Base-by-base conservation (phyloP, 2,329 filamentous ascomycete genomes). In the Pseudocercospora vitis region DNA sequence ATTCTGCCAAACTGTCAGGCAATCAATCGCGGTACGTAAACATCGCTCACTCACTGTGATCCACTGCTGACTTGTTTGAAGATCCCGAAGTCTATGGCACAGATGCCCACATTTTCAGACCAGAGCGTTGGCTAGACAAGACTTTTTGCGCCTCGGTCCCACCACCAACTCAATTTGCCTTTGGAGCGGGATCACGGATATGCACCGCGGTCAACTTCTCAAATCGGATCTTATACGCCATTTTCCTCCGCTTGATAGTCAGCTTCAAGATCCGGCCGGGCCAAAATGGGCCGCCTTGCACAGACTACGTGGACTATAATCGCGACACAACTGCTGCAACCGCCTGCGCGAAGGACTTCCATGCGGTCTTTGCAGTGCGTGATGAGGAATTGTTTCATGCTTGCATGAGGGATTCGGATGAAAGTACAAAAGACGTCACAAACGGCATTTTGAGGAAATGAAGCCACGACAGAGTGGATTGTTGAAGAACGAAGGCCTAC, bases 101-200 rank as follows among this genome's bases (percentile, higher is more conserved):
- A 1, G 55, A 60, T 37, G 59, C 59, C 2, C 33, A 51, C 2
- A 11, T 28, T 6, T 60, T 57, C 26, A 42, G 53, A 8, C 57
- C 59, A 16, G 59, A 60, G n/a, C 37, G 59, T 1, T 61, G 59
- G 59, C 61, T 66, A 57, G 66, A 68, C 11, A 7, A 23, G 21
- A 16, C 2, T 14, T 19, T 3, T 3, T 7, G 6, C 14, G 2
- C 11, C 2, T 9, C 24, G 6, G 42, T 46, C 3, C 47, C 47
- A 7, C 21, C 47, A n/a, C 47, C 47, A 3, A 39, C 23, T 33
- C 47, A 49, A 16, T 39, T 49, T 18, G 47, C 47, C 3, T 49
- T 37, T 18, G 47, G 47, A 24, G 47, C 47, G 6, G 47, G 47
- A 12, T 49, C 47, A 3, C 23, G 47, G 11, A 26, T 39, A 11